Evolutionary conservation across 2,329 filamentous ascomycete genomes (phyloP).

Genomic region (Stemphylium beticola): DNA sequence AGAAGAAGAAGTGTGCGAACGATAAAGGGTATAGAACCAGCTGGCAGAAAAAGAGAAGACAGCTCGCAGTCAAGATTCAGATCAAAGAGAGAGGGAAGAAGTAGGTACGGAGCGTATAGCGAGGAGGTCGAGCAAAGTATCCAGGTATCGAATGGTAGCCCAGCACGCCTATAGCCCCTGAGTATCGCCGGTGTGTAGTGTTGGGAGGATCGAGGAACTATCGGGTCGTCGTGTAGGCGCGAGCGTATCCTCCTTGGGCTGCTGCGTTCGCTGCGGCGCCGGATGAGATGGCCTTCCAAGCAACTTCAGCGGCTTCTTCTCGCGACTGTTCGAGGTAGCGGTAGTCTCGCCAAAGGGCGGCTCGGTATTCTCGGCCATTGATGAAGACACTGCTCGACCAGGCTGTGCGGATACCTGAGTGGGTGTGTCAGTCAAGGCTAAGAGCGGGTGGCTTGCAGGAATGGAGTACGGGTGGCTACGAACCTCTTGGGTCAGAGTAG

Average conservation of each 20-base stretch:
- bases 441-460: not conserved
- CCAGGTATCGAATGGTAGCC: not conserved
- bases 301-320: slow-evolving; percentile 46
- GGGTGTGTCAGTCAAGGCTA: slow-evolving; percentile 17
- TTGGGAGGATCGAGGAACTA: slow-evolving; percentile 10
- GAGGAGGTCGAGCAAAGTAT: not conserved
- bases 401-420: slow-evolving; percentile 42
- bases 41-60: slow-evolving; percentile 9
- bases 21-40: slow-evolving; percentile 16
- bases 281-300: slow-evolving; percentile 38
- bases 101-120: not conserved
- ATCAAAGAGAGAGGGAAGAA: not conserved
- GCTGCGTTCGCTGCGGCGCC: slow-evolving; percentile 20
- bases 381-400: slow-evolving; percentile 47
- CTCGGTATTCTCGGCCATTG: slow-evolving; percentile 43
- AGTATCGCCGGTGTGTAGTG: not conserved
- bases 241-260: slow-evolving; percentile 26
- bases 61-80: slow-evolving; percentile 6
- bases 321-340: slow-evolving; percentile 46
- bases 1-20: slow-evolving; percentile 3
- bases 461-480: slow-evolving; percentile 9
- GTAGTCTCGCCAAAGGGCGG: slow-evolving; percentile 46
- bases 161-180: not conserved
- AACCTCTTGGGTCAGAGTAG: slow-evolving; percentile 47
- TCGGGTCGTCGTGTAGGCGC: slow-evolving; percentile 29